These are phyloP conservation scores for Hypoxylon cercidicola DNA, from an alignment of 495 filamentous ascomycete genomes.

Conservation along the genomic window DNA sequence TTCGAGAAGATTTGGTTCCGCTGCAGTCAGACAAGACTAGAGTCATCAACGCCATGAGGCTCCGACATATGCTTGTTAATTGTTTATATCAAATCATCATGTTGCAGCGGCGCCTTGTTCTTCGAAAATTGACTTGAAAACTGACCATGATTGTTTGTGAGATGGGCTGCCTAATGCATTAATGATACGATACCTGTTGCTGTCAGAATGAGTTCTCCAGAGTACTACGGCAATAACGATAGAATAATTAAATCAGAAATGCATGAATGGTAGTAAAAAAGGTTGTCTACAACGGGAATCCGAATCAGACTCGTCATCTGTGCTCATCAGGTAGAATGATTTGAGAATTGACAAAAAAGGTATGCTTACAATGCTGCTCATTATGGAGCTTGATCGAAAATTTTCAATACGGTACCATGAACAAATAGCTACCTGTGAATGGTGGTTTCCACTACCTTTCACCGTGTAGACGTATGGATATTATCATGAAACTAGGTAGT, in stretches of 20 bases:
- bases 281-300: slow-evolving; percentile 81
- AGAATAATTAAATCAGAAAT: slow-evolving; percentile 59
- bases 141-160: slow-evolving; percentile 9
- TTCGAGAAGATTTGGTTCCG: slow-evolving; percentile 23
- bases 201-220: slow-evolving; percentile 17
- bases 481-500: slow-evolving; percentile 5
- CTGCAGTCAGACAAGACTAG: slow-evolving; percentile 56
- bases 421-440: too few species aligned
- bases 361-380: slow-evolving; percentile 24
- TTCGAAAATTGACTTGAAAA: slow-evolving; percentile 12
- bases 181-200: slow-evolving; percentile 8
- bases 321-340: slow-evolving; percentile 68
- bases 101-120: slow-evolving; percentile 27
- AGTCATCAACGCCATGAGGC: slow-evolving; percentile 73
- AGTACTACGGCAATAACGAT: neutral
- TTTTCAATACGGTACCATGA: too few species aligned
- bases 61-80: slow-evolving; percentile 93
- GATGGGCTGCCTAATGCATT: neutral
- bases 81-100: slow-evolving; percentile 75
- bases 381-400: too few species aligned
- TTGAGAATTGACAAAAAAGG: slow-evolving; percentile 11
- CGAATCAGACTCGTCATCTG: slow-evolving; percentile 92
- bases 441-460: neutral
- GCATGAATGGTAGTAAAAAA: slow-evolving; percentile 85
- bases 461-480: neutral